Percentiles rank a stretch among this genome's conserved stretches.
Conservation (phyloP, 345 rosid genomes). For the Pugionium cornutum region DNA sequence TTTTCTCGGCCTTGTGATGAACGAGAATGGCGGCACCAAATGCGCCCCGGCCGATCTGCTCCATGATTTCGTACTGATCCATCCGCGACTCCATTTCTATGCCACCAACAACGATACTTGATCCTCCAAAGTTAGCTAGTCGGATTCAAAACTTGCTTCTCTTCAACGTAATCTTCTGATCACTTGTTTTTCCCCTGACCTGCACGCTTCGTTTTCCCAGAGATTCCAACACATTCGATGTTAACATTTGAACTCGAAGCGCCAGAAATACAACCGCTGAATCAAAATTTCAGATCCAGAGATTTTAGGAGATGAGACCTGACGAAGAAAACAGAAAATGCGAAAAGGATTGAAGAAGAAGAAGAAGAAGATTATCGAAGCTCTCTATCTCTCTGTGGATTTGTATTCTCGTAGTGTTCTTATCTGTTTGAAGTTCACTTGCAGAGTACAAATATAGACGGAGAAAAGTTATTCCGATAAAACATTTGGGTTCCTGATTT, state of each 20-base stretch:
- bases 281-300: conserved; percentile 37
- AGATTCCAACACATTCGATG: conserved; percentile 19
- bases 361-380: neutral
- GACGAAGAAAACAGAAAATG: conserved; percentile 18
- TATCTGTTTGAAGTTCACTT: conserved; percentile 32
- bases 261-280: neutral
- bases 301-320: conserved; percentile 13
- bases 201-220: conserved; percentile 31
- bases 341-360: conserved; percentile 1
- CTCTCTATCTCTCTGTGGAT: conserved; percentile 20
- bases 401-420: conserved; percentile 9
- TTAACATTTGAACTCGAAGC: conserved; percentile 17
- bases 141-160: conserved; percentile 13
- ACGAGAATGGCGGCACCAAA: conserved; percentile 98
- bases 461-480: conserved; percentile 3
- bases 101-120: conserved; percentile 8
- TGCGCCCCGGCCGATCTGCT: conserved; percentile 98
- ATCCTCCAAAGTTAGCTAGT: conserved; percentile 11
- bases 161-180: conserved; percentile 21
- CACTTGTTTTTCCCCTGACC: conserved; percentile 22
- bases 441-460: conserved; percentile 33
- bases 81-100: conserved; percentile 81
- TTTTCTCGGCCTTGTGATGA: conserved; percentile 84
- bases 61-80: conserved; percentile 99
- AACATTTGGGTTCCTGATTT: conserved; percentile 19